Conservation (phyloP, 768 basidiomycete species). For the Tubosaeta brunneosetosa region DNA sequence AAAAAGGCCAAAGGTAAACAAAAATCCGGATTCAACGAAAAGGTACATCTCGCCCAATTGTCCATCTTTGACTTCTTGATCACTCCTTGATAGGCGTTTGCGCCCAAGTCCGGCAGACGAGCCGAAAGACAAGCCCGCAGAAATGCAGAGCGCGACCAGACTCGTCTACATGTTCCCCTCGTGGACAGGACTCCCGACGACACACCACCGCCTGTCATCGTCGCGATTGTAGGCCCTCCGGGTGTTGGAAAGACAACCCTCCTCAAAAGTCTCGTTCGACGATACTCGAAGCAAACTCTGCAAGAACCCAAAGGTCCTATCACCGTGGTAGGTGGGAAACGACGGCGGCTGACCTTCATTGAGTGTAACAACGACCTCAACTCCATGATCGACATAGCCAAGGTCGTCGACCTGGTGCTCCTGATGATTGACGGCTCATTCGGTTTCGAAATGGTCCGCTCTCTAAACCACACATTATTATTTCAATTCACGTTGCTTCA, state of each 20-base stretch:
- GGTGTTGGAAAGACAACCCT: constrained; percentile 97
- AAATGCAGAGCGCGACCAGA: constrained; percentile 91
- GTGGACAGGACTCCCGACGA: constrained; percentile 92
- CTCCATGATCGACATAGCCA: constrained; percentile 97
- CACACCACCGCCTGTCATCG: constrained; percentile 87
- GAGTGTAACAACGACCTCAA: constrained; percentile 98
- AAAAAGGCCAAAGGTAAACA: constrained; percentile 74
- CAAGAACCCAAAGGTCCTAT: constrained; percentile 89
- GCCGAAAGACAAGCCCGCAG: constrained; percentile 88
- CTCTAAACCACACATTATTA: background rate
- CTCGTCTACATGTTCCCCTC: constrained; percentile 90
- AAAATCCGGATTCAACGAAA: constrained; percentile 83
- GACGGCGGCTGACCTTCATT: constrained; percentile 87
- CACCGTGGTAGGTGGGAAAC: constrained; percentile 92
- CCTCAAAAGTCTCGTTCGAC: constrained; percentile 82
- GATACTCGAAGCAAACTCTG: constrained; percentile 92
- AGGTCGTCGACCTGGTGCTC: constrained; percentile 92
- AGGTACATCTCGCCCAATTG: constrained; percentile 42
- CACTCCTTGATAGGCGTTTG: constrained; percentile 61
- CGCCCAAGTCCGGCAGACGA: constrained; percentile 81
- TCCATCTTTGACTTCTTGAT: background rate
- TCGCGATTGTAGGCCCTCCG: constrained; percentile 93
- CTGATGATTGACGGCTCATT: constrained; percentile 98
- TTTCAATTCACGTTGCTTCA: background rate
- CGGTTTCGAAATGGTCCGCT: constrained; percentile 94